Base-by-base conservation (phyloP, 1,139 yeast genomes). In the Yamadazyma jaroonii region DNA sequence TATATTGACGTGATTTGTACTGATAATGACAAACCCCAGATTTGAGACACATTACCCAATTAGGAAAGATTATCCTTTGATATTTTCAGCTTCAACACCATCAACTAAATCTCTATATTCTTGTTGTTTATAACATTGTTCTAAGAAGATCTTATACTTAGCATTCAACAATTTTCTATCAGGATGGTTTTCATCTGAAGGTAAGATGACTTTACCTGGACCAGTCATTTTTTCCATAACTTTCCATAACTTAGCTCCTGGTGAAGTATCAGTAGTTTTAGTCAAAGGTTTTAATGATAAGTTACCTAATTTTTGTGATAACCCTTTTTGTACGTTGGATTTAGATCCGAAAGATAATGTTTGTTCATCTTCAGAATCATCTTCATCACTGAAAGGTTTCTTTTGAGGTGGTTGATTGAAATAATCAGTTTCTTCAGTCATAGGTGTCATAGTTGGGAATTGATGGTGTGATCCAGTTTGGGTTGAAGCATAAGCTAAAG, bases 211-310 rank as follows among this genome's bases (percentile, higher is more conserved):
- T 48, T 74, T 74, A 37, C 96, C 97, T 11, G 84, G 79, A 12
- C 95, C 92, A 3, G 96, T 85, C 71, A 89, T 74, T 46, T 75
- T 73, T 48, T 77, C 76, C 98, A 92, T 92, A 30, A 84, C 79
- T 35, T 79, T 77, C 97, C 97, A 92, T 46, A 92, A 68, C 44
- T 68, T 73, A 45, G 77, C 79, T 22, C 84, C 84, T 3, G 76
- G 61, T 25, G 56, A 45, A 29, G 40, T 38, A 44, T 52, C 45
- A 43, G 48, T 36, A 29, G 53, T 40, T 32, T 59, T 49, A 13
- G 64, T 52, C 49, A 68, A 66, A 31, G 75, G 75, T 47, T 67
- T 69, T 45, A 71, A 55, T 38, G 62, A 62, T 50, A 69, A 48
- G 31, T 53, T 51, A 44, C 59, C 45, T 50, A 70, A 52, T 47